Percentiles rank a stretch among this genome's conserved stretches.
Evolutionary conservation across 1,139 yeast species (phyloP).

Genomic region (Scheffersomyces titani): DNA sequence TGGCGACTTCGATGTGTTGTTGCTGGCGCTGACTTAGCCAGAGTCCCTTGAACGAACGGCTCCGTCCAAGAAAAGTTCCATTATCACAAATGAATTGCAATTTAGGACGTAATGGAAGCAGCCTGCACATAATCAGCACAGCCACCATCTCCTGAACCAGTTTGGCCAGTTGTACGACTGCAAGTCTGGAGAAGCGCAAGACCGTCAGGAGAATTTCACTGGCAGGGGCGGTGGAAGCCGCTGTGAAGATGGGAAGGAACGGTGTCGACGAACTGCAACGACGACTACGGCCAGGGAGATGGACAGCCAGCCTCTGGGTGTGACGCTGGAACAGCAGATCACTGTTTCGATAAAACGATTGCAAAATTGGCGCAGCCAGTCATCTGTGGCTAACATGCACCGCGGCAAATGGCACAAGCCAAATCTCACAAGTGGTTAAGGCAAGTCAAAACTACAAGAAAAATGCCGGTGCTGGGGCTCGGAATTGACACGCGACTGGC

Average conservation of each 20-base stretch:
- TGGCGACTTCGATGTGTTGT: not conserved
- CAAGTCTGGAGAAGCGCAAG: not conserved
- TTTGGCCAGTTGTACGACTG: not conserved
- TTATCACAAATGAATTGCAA: not conserved
- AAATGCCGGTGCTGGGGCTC: not conserved
- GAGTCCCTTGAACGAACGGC: not conserved
- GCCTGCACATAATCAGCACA: constrained; percentile 1
- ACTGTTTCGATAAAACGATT: not conserved
- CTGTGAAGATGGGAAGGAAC: no score
- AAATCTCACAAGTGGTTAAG: no score
- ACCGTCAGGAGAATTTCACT: not conserved
- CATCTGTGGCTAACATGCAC: not conserved
- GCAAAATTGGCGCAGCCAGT: not conserved
- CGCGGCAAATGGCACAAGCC: not conserved
- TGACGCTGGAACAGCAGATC: not conserved
- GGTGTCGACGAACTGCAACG: not conserved
- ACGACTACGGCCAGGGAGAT: not conserved
- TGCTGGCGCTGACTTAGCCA: not conserved
- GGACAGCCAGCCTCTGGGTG: not conserved
- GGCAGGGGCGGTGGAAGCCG: not conserved
- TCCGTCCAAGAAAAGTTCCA: not conserved
- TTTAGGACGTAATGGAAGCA: not conserved
- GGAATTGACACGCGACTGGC: not conserved
- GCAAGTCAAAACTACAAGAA: not conserved
- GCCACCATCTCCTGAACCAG: not conserved